phyloP scores from a whole-genome alignment of 495 filamentous ascomycete genomes.

The Lineolata rhizophorae region DNA sequence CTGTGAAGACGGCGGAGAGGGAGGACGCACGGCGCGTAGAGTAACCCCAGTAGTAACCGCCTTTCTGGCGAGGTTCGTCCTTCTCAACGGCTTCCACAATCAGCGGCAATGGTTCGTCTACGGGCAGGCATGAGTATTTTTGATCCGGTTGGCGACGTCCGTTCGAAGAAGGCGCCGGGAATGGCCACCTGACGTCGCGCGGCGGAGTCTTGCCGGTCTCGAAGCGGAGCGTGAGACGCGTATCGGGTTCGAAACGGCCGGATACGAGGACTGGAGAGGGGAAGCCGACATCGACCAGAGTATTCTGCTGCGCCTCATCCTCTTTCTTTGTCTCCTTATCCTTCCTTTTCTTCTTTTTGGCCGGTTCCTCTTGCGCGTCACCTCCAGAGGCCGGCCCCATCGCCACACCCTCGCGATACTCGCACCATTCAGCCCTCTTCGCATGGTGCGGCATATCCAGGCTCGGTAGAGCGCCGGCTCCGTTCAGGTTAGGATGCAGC shows the following conservation, averaged over 20 bases:
- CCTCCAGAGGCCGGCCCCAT: constrained; percentile 13
- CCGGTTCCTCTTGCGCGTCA: too few relatives aligned
- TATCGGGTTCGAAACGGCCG: constrained; percentile 30
- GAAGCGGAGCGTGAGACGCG: constrained; percentile 45
- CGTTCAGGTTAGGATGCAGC: constrained; percentile 43
- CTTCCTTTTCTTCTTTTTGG: constrained; percentile 7
- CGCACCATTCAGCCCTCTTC: constrained; percentile 38
- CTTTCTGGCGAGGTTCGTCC: constrained; percentile 35
- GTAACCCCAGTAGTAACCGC: constrained; percentile 63
- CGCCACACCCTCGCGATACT: constrained; percentile 51
- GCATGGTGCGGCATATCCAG: constrained; percentile 62
- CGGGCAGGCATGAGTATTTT: too few relatives aligned
- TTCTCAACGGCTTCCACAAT: constrained; percentile 34
- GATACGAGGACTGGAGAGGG: constrained; percentile 25
- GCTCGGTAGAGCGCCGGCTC: constrained; percentile 41
- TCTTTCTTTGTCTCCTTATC: not conserved
- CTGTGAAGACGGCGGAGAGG: constrained; percentile 42
- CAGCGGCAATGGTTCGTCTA: constrained; percentile 2
- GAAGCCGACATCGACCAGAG: constrained; percentile 38
- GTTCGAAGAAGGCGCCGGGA: too few relatives aligned
- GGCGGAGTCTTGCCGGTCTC: too few relatives aligned
- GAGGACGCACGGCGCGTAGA: constrained; percentile 32
- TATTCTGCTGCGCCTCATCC: constrained; percentile 8
- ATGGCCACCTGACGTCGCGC: too few relatives aligned
- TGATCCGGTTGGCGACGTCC: too few relatives aligned